Base-by-base conservation (phyloP, 106 monocot species). In the Hemerocallis citrina region DNA sequence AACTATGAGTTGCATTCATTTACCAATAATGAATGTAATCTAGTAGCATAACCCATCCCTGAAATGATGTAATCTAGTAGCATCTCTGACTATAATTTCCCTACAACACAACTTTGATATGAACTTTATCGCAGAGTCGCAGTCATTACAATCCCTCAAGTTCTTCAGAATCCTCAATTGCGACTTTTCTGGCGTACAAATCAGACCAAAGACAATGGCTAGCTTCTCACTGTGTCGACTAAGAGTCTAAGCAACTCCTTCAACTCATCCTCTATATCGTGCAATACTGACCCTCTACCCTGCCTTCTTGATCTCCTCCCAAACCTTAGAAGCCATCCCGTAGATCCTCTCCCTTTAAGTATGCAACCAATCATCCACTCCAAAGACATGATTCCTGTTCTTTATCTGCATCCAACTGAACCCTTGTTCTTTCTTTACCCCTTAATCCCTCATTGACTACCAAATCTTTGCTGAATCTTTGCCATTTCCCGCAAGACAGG, bases 1-100 rank as follows among this genome's bases (percentile, higher is more conserved):
- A n/a, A n/a, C n/a, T n/a, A n/a, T n/a, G n/a, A n/a, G n/a, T n/a
- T n/a, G n/a, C n/a, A n/a, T n/a, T n/a, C n/a, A n/a, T n/a, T n/a
- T n/a, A n/a, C n/a, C n/a, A n/a, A n/a, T n/a, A n/a, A n/a, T n/a
- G n/a, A n/a, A n/a, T n/a, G n/a, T n/a, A n/a, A n/a, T n/a, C n/a
- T n/a, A n/a, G n/a, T n/a, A 93, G 67, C 88, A 89, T 34, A 61
- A 45, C 1, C 89, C 89, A 75, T 89, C 82, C 36, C 74, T 74
- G 49, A 93, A 93, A 77, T 93, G 89, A 67, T 89, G 88, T 72
- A 88, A 93, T 57, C 81, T 74, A 47, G 84, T 93, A 2, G 77
- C 85, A 79, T 93, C 93, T 70, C 88, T 76, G 31, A 93, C 88
- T 42, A 93, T 74, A 28, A 85, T 93, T 70, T 92, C 83, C 64